Evolutionary conservation across 2,329 filamentous ascomycete genomes (phyloP), one percentile per base, ranked within the genome.

Genomic region (Allantophomopsis lycopodina): DNA sequence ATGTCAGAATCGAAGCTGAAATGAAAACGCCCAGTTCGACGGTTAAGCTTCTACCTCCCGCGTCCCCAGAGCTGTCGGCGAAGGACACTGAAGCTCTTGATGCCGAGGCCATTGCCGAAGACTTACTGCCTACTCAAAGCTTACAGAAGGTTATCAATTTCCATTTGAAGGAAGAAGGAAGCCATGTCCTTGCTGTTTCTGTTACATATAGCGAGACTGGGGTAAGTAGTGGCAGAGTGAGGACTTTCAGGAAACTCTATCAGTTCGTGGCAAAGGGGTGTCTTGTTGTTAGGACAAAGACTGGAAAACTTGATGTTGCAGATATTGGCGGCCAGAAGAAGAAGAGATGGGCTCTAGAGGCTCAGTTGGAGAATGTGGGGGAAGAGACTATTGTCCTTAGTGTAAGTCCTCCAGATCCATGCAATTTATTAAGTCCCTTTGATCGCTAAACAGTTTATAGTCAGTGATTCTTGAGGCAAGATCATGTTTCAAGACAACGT

Each of bases 251-350:
- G 48, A 96, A 96, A 63, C 64, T 98, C 44, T 98, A 96, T 59
- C 91, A 96, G 59, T 98, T 98, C 55, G 79, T 93, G 40, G 91
- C 88, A 55, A 89, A 94, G 64, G 77, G 85, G 32, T 83, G 87
- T 44, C 66, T 98, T 48, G 85, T 88, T 46, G 89, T 98, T 43
- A 71, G 89, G 46, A 95, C 89, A 1, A 98, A 96, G 58, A 75
- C 86, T 3, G 83, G 83, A 3, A 28, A 28, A 28, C 11, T 28
- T 4, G 8, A 28, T 28, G 7, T 10, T 28, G 23, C 23, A 28
- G 69, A 77, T 38, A 55, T 85, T 41, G 31, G 12, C 28, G 16
- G 23, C 8, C 30, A 38, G 30, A 34, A 15, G 41, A 43, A 28
- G 39, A 47, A 12, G 7, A 20, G 30, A 42, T 94, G 85, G 72